These are phyloP conservation scores for Trichocomaceae sp. DNA, from an alignment of 2,329 filamentous ascomycete species.

Conservation along the genomic window DNA sequence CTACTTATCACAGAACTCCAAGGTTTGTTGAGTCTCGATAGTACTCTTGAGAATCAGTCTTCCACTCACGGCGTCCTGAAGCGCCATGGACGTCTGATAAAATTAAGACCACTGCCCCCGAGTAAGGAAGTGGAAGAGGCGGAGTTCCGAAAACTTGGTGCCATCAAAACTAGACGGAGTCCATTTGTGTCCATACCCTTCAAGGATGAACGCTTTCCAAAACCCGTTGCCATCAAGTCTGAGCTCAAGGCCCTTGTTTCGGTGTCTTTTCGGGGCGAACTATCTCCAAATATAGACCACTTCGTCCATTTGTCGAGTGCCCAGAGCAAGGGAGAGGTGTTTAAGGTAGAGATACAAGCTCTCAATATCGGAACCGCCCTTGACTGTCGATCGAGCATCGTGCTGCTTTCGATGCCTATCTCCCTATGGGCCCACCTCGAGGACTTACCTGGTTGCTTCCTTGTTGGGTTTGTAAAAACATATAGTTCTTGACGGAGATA, in stretches of 20 bases:
- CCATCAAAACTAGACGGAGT: not conserved
- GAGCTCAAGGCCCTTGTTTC: not conserved
- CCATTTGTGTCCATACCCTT: not conserved
- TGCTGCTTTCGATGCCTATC: not conserved
- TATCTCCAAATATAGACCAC: not conserved
- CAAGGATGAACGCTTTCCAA: not conserved
- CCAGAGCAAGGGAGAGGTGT: not conserved
- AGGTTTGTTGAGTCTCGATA: not conserved
- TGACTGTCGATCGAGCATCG: not conserved
- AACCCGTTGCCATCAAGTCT: not conserved
- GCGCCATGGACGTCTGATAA: not conserved
- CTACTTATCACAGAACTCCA: slow-evolving; percentile 1
- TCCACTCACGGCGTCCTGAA: not conserved
- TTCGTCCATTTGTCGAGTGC: not conserved
- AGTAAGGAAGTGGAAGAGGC: not conserved
- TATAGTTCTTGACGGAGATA: not conserved
- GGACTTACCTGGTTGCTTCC: not conserved
- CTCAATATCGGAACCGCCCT: not conserved
- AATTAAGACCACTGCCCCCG: not conserved
- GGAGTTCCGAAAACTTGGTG: not conserved
- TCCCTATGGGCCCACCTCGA: not conserved
- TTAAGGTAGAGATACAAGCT: not conserved
- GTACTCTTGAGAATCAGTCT: not conserved
- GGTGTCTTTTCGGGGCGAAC: not conserved
- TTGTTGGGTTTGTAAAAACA: not conserved